These are phyloP conservation scores for Viola pubescens DNA, from an alignment of 441 rosid genomes.

Conservation along the genomic window DNA sequence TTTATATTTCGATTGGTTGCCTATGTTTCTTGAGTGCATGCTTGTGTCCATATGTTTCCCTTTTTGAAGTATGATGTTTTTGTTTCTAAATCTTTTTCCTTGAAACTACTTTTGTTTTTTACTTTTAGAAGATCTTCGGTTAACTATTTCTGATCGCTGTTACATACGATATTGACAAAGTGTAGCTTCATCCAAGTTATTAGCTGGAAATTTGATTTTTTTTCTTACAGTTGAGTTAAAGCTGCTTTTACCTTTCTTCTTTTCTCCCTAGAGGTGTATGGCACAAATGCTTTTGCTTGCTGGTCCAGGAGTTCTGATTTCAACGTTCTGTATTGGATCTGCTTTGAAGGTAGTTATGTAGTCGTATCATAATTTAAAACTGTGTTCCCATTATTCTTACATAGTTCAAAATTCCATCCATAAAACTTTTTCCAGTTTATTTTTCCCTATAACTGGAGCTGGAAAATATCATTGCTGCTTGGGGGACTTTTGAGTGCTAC, in stretches of 20 bases:
- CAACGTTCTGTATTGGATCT: conserved; percentile 73
- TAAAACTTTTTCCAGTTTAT: conserved; percentile 43
- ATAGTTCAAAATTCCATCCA: conserved; percentile 4
- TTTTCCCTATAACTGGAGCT: conserved; percentile 83
- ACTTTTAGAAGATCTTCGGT: too few relatives aligned
- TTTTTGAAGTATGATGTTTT: not conserved
- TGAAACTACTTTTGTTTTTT: too few relatives aligned
- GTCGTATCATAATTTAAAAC: conserved; percentile 4
- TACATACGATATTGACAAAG: too few relatives aligned
- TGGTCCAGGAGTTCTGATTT: conserved; percentile 89
- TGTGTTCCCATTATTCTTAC: not conserved
- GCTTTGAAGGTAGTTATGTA: conserved; percentile 54
- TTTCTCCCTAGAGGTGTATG: conserved; percentile 56
- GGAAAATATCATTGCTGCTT: conserved; percentile 85
- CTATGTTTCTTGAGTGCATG: too few relatives aligned
- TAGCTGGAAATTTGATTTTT: not conserved
- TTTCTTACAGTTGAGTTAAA: not conserved
- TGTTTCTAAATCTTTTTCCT: too few relatives aligned
- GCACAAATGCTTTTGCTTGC: conserved; percentile 87
- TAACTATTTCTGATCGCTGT: too few relatives aligned
- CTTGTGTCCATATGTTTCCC: too few relatives aligned
- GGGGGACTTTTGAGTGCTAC: conserved; percentile 93
- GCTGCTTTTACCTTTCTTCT: not conserved
- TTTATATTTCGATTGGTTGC: too few relatives aligned
- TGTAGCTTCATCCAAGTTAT: not conserved